Base-by-base conservation (phyloP, 148 eudicot species). In the Cornus kousa region DNA sequence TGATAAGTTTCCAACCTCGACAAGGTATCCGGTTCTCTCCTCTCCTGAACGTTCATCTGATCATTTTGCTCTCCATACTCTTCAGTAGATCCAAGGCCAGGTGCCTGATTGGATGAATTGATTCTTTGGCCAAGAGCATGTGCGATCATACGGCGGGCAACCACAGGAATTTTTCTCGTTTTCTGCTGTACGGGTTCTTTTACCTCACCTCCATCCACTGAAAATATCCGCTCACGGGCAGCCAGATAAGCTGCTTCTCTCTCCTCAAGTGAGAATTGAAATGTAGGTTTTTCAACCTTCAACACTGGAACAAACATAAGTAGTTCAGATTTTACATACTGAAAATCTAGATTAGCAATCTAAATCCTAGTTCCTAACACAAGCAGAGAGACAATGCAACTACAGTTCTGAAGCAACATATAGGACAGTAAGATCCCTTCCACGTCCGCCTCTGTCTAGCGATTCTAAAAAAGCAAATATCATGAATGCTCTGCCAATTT, bases 81-180 rank as follows among this genome's bases (percentile, higher is more conserved):
- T 60, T 70, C 73, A 37, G 68, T 70, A 70, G 83, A 78, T 68
- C 66, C 59, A 17, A 20, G 71, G 50, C 74, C 35, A 24, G 33
- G 71, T 16, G 70, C 77, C 9, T 76, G 88, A 57, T 70, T 85
- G 64, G 81, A 62, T 40, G 80, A 83, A 74, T 79, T 87, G 53
- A 87, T 85, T 87, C 81, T 88, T 76, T 89, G 86, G 64, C 99
- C 98, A 75, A 96, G 93, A 5, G 99, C 99, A 87, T 89, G 98
- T 48, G 97, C 87, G 73, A 96, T 96, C 99, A 96, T 96, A 70
- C 99, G 99, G 60, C 92, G 98, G 33, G 99, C 99, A 79, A 94
- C 97, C 59, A 87, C 88, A 78, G 98, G 98, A 87, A 79, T 82
- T 70, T 85, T 78, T 68, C 81, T 86, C 33, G 95, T 97, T 77